These are phyloP conservation scores for Flueggea neowawraea DNA, from an alignment of 441 rosid genomes.

Conservation along the genomic window DNA sequence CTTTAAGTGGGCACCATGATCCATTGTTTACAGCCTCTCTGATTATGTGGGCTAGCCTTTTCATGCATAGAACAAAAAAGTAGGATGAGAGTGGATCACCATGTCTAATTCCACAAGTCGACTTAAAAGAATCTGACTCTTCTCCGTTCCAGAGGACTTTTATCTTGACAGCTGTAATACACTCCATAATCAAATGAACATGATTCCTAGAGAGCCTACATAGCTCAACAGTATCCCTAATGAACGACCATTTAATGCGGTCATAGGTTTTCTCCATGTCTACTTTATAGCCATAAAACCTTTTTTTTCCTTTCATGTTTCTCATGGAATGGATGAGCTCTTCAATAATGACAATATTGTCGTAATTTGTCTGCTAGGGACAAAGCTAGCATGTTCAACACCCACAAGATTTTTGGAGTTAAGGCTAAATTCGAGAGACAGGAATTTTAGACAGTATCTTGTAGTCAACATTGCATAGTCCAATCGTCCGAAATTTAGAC, in stretches of 20 bases:
- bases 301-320: too few species aligned
- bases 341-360: not conserved
- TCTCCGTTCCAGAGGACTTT: not conserved
- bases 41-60: too few species aligned
- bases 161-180: not conserved
- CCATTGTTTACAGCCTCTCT: too few species aligned
- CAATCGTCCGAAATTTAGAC: not conserved
- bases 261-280: conserved; percentile 3
- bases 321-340: not conserved
- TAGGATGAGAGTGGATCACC: too few species aligned
- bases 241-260: not conserved
- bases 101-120: not conserved
- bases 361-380: not conserved
- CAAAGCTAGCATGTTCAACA: not conserved
- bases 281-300: not conserved
- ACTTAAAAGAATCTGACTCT: not conserved
- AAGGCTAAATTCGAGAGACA: not conserved
- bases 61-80: not conserved
- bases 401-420: not conserved
- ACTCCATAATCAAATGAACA: not conserved
- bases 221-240: not conserved
- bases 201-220: not conserved
- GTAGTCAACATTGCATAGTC: not conserved
- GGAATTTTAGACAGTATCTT: not conserved
- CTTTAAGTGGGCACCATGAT: not conserved